Evolutionary conservation across 2,329 filamentous ascomycete genomes (phyloP).

Genomic region (Clathrospora elynae): DNA sequence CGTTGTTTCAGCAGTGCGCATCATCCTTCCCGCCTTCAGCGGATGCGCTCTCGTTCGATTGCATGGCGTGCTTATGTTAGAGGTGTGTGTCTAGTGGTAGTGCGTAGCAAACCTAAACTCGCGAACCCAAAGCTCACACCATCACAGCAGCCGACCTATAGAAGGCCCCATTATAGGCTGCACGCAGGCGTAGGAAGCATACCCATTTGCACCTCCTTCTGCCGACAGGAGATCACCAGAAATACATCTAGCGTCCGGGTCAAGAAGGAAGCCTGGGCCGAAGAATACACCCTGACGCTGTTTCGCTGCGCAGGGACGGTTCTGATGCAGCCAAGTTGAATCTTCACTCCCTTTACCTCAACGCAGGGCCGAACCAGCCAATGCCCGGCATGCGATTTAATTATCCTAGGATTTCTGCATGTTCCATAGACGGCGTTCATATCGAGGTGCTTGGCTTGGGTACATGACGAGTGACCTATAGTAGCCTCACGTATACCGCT

Average conservation of each 20-base stretch:
- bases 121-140: slow-evolving; percentile 6
- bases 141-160: slow-evolving; percentile 6
- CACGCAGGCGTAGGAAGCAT: not conserved
- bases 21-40: slow-evolving; percentile 26
- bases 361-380: slow-evolving; percentile 10
- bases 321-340: slow-evolving; percentile 16
- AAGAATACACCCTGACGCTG: slow-evolving; percentile 11
- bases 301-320: slow-evolving; percentile 10
- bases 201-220: slow-evolving; percentile 12
- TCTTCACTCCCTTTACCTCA: slow-evolving; percentile 12
- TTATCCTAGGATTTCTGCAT: slow-evolving; percentile 20
- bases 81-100: slow-evolving; percentile 1
- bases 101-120: slow-evolving; percentile 10
- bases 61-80: slow-evolving; percentile 6
- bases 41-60: slow-evolving; percentile 6
- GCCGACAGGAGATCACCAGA: slow-evolving; percentile 17
- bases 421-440: slow-evolving; percentile 23
- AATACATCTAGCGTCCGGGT: slow-evolving; percentile 23
- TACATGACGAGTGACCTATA: slow-evolving; percentile 27
- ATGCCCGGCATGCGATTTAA: slow-evolving; percentile 18
- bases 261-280: slow-evolving; percentile 20
- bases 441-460: slow-evolving; percentile 19
- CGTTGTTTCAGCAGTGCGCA: slow-evolving; percentile 22
- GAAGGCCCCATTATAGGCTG: slow-evolving; percentile 1
- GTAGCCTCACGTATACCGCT: slow-evolving; percentile 38